Conservation (phyloP, 2,329 filamentous ascomycete genomes). For the Coniochaeta prunicola region DNA sequence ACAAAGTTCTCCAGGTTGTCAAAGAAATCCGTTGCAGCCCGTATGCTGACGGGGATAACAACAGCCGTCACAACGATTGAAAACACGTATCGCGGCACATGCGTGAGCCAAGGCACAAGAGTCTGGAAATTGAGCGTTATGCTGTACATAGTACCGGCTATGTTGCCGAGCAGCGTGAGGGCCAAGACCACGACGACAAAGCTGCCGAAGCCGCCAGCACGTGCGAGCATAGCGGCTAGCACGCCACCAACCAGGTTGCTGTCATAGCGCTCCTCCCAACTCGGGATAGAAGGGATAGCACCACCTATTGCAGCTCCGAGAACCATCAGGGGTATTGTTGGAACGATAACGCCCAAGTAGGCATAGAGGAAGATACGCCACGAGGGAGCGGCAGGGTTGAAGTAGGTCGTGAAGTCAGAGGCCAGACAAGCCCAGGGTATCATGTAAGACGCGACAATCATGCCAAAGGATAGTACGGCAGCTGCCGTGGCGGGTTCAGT, state of each 20-base stretch:
- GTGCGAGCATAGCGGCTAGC: slow-evolving; percentile 50
- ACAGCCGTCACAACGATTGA: slow-evolving; percentile 29
- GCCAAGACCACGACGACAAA: slow-evolving; percentile 54
- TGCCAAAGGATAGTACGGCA: slow-evolving; percentile 47
- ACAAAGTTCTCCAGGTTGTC: slow-evolving; percentile 36
- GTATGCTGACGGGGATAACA: slow-evolving; percentile 32
- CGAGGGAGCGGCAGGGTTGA: slow-evolving; percentile 41
- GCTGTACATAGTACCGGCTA: slow-evolving; percentile 53
- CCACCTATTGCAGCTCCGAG: slow-evolving; percentile 59
- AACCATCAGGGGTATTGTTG: slow-evolving; percentile 52
- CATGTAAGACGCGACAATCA: slow-evolving; percentile 56
- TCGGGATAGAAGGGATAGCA: slow-evolving; percentile 44
- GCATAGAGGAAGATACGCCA: slow-evolving; percentile 42
- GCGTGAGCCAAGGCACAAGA: slow-evolving; percentile 27
- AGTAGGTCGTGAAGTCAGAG: slow-evolving; percentile 55
- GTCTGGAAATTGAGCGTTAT: slow-evolving; percentile 55
- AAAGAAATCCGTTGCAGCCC: slow-evolving; percentile 30
- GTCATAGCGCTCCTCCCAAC: slow-evolving; percentile 48
- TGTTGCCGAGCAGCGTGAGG: slow-evolving; percentile 51
- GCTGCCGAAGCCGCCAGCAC: slow-evolving; percentile 52
- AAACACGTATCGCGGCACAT: slow-evolving; percentile 33
- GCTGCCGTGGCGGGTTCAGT: slow-evolving; percentile 32
- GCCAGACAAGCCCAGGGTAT: slow-evolving; percentile 53
- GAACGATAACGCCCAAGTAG: slow-evolving; percentile 46
- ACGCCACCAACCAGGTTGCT: slow-evolving; percentile 49